Evolutionary conservation across 345 rosid genomes (phyloP), one percentile per base, ranked within the genome.

Genomic region (Camelina sativa): DNA sequence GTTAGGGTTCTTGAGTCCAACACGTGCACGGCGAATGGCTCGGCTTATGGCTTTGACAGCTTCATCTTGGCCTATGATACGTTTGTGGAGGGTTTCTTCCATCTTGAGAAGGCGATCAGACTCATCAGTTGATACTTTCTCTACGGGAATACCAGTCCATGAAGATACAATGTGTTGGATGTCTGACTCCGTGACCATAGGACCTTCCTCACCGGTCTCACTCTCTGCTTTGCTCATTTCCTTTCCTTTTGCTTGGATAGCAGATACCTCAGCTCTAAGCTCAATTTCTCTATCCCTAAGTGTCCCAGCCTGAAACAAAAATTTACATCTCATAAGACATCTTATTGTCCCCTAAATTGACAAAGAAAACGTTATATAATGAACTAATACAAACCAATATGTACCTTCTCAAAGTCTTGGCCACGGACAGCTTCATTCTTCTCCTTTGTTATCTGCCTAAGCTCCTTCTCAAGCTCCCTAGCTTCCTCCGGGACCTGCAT

Each of bases 121-220:
- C 80, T 95, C 99, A 61, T 90, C 98, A 0, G 86, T 82, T 22
- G 98, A 92, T 30, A 92, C 98, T 77, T 95, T 92, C 75, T 92
- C 98, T 1, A 95, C 98, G 2, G 99, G 99, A 82, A 95, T 95
- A 50, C 99, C 97, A 60, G 99, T 95, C 99, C 98, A 90, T 8
- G 92, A 15, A 65, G 96, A 88, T 28, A 95, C 98, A 28, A 90
- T 89, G 80, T 92, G 96, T 77, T 90, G 98, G 78, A 95, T 95
- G 82, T 92, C 98, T 30, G 80, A 77, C 78, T 95, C 99, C 0
- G 88, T 88, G 46, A 92, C 98, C 32, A 80, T 3, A 30, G 99
- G 97, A 66, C 97, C 97, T 17, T 73, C 93, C 72, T 90, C 97
- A 48, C 89, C 93, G 1, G 88, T 88, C 82, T 92, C 99, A 34